Conservation (phyloP, 306 rosid species). For the Quercus alba region DNA sequence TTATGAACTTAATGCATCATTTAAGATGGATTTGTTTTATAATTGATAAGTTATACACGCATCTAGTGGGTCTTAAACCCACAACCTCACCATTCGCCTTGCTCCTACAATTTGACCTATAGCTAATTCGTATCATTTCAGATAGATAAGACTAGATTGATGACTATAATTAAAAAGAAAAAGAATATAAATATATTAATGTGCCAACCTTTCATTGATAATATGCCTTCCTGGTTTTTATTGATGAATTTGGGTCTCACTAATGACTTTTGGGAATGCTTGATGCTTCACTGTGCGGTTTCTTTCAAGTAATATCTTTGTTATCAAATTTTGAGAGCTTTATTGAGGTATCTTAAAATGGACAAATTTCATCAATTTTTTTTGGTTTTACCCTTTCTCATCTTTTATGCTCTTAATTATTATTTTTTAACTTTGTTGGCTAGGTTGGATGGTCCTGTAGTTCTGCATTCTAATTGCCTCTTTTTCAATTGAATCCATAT, state of each 20-base stretch:
- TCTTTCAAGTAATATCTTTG: background rate
- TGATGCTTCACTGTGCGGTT: background rate
- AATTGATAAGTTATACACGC: too few relatives aligned
- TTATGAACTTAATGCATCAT: background rate
- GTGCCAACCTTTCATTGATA: background rate
- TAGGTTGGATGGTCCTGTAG: conserved; percentile 9
- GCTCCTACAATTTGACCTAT: too few relatives aligned
- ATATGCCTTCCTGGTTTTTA: background rate
- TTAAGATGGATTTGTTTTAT: background rate
- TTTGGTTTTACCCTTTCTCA: background rate
- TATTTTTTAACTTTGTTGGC: background rate
- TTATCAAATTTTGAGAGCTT: background rate
- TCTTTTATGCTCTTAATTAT: background rate
- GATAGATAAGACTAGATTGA: too few relatives aligned
- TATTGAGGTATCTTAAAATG: background rate
- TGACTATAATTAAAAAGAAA: background rate
- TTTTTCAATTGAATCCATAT: conserved; percentile 9
- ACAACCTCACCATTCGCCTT: too few relatives aligned
- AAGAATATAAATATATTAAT: background rate
- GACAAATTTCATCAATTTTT: background rate
- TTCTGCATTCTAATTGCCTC: conserved; percentile 5
- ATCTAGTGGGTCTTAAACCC: too few relatives aligned
- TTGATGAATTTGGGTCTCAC: background rate
- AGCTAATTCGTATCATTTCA: background rate
- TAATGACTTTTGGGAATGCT: background rate